These are phyloP conservation scores for Amniculicola lignicola DNA, from an alignment of 495 filamentous ascomycete genomes.

Conservation along the genomic window DNA sequence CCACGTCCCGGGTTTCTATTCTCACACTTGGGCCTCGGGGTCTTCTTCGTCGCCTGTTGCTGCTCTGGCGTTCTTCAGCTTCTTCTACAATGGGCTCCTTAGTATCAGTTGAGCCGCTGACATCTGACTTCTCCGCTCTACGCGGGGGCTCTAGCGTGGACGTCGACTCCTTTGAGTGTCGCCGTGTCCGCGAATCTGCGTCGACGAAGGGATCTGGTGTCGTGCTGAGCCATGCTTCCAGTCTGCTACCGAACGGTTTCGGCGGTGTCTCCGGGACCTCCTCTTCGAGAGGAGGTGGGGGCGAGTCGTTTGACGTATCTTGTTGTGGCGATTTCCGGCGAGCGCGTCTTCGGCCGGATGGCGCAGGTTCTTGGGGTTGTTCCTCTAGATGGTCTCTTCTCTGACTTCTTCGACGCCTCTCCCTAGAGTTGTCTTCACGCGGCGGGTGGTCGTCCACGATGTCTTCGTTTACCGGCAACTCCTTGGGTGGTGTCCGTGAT, in stretches of 20 bases:
- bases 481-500: constrained; percentile 10
- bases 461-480: neutral
- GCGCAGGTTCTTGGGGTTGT: constrained; percentile 1
- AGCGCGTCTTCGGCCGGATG: constrained; percentile 7
- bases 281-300: neutral
- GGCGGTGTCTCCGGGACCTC: constrained; percentile 21
- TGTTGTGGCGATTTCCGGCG: constrained; percentile 17
- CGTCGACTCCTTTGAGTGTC: constrained; percentile 22
- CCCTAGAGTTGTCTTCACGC: constrained; percentile 4
- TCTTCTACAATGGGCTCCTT: constrained; percentile 15
- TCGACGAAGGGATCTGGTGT: constrained; percentile 41
- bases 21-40: constrained; percentile 6
- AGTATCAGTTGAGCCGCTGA: constrained; percentile 1
- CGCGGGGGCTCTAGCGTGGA: constrained; percentile 18
- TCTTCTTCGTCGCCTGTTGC: constrained; percentile 15
- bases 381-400: constrained; percentile 13
- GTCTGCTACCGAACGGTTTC: constrained; percentile 35
- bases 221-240: constrained; percentile 42
- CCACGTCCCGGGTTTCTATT: constrained; percentile 12
- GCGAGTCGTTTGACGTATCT: neutral
- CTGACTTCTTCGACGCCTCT: constrained; percentile 19
- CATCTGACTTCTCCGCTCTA: constrained; percentile 11
- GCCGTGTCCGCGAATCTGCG: constrained; percentile 18
- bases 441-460: constrained; percentile 9
- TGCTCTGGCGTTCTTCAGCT: constrained; percentile 5